phyloP scores from a whole-genome alignment of 495 filamentous ascomycete genomes.

The Neurospora tetrasperma region DNA sequence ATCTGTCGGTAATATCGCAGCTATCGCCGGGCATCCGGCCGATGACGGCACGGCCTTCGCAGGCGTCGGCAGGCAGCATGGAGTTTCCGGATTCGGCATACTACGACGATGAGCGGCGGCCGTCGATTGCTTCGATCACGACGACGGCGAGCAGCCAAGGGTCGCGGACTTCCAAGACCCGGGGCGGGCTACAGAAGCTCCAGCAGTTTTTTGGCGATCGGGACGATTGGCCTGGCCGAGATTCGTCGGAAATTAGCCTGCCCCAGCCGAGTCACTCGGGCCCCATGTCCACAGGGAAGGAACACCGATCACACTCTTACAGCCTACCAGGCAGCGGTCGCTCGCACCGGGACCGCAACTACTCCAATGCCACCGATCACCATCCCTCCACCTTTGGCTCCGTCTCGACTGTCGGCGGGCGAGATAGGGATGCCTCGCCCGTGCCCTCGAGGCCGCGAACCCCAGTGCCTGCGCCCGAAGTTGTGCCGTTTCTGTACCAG shows the following conservation, averaged over 20 bases:
- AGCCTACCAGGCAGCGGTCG: constrained; percentile 34
- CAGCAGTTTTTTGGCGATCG: constrained; percentile 66
- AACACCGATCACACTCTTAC: constrained; percentile 45
- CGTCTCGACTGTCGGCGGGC: background rate
- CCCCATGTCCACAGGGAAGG: constrained; percentile 31
- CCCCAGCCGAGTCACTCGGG: constrained; percentile 27
- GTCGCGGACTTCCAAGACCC: constrained; percentile 63
- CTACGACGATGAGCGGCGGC: constrained; percentile 66
- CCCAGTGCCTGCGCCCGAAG: constrained; percentile 83
- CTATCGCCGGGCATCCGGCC: constrained; percentile 55
- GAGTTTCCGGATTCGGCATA: constrained; percentile 57
- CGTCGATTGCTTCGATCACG: constrained; percentile 75
- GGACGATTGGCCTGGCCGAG: constrained; percentile 62
- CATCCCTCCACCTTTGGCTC: background rate
- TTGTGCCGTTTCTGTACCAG: constrained; percentile 93
- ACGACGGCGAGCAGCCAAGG: constrained; percentile 85
- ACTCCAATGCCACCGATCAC: constrained; percentile 57
- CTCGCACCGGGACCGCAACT: constrained; percentile 58
- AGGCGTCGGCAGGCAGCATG: constrained; percentile 39
- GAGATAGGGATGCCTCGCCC: constrained; percentile 53
- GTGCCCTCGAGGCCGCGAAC: constrained; percentile 62
- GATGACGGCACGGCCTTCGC: constrained; percentile 43
- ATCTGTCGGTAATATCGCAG: constrained; percentile 46
- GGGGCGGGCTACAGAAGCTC: constrained; percentile 60
- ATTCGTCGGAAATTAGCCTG: constrained; percentile 66